Evolutionary conservation across 345 rosid species (phyloP).

Genomic region (Firmiana major): DNA sequence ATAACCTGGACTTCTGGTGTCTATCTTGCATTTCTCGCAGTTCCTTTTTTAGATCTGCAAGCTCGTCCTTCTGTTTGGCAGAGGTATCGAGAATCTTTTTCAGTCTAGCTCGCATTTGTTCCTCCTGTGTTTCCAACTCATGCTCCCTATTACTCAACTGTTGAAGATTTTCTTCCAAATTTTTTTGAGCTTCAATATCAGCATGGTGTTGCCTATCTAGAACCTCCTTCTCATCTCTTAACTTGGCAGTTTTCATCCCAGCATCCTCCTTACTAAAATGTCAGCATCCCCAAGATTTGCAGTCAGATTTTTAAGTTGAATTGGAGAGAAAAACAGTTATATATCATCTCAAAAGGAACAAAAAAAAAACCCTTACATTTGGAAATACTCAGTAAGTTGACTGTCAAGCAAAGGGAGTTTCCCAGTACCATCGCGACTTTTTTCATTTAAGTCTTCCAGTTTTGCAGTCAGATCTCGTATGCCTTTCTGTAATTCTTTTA

Average conservation of each 20-base stretch:
- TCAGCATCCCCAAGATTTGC: conserved; percentile 3
- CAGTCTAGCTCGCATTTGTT: conserved; percentile 65
- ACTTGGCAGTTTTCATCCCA: conserved; percentile 81
- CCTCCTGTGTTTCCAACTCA: conserved; percentile 73
- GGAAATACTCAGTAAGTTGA: conserved; percentile 80
- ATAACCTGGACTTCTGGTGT: conserved; percentile 72
- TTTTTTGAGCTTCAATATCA: conserved; percentile 82
- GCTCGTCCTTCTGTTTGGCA: conserved; percentile 55
- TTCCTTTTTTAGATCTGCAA: conserved; percentile 54
- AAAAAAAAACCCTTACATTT: conserved; percentile 62
- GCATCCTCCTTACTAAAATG: conserved; percentile 89
- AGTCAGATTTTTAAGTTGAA: background rate
- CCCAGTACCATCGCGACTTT: conserved; percentile 75
- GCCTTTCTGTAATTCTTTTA: conserved; percentile 61
- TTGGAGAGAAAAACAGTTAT: background rate
- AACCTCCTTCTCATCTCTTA: conserved; percentile 94
- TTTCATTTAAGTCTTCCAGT: conserved; percentile 64
- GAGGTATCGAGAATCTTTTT: conserved; percentile 59
- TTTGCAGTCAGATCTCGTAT: conserved; percentile 67
- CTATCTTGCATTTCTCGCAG: conserved; percentile 69
- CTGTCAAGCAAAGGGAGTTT: conserved; percentile 73
- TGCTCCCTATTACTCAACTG: conserved; percentile 71
- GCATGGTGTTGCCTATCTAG: conserved; percentile 89
- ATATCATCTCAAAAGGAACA: background rate
- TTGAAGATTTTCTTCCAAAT: conserved; percentile 92